Base-by-base conservation (phyloP, 495 filamentous ascomycete species). In the Penicillium bialowiezense region DNA sequence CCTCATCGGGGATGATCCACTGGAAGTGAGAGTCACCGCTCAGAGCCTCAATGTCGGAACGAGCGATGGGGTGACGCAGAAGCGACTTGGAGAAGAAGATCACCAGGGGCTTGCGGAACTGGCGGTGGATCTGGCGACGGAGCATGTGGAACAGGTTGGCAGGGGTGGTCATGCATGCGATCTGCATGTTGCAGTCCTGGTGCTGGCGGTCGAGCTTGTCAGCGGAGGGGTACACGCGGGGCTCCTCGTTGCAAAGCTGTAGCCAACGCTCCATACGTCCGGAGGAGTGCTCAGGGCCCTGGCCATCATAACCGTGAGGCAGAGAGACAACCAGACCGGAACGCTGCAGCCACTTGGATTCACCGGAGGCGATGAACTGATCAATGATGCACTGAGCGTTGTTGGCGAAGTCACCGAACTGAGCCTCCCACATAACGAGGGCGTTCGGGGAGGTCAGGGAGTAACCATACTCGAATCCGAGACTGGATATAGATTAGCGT, bases 381-480 rank as follows among this genome's bases (percentile, higher is more conserved):
- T 98, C 93, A 63, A 97, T 91, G 73, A 98, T 95, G 68, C 91
- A 96, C 70, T 98, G 93, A 36, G 91, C 90, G 70, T 96, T 97
- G 81, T 98, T 98, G 76, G 91, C 93, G 56, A 98, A 98, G 71
- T 98, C 93, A 75, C 93, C 93, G 68, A 98, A 98, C 73, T 98
- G 93, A 26, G 93, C 93, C 71, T 98, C 93, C 93, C 93, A 98
- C 81, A 98, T 91, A 51, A 97, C 90, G 23, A 98, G 81, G 33
- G 92, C 93, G 67, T 96, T 92, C 32, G 93, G 93, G 36, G 95
- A 97, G 46, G 90, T 95, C 38, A 98, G 72, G 7, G 95, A 97
- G 76, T 98, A 98, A 59, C 93, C 93, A 62, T 98, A 98, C 69
- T 98, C 93, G 65, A 98, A 98, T 50, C 93, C 93, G 56, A 98